Evolutionary conservation across 176 grass and related monocot species (phyloP), one percentile per base, ranked within the genome.

Genomic region (Secale cereale): DNA sequence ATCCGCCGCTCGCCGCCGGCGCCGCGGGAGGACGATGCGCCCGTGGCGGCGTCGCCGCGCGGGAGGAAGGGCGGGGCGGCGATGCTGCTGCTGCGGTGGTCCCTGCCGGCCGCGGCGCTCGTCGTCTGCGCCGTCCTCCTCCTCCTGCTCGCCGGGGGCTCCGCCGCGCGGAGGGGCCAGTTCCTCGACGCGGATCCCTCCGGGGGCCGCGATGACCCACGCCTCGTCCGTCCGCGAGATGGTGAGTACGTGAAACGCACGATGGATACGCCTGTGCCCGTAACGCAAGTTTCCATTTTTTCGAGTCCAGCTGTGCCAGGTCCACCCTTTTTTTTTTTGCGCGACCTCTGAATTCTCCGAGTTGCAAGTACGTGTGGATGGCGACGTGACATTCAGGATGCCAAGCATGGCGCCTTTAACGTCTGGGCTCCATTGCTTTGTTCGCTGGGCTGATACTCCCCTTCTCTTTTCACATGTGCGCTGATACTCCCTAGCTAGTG

Each of bases 131-230:
- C 35, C 22, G 67, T 84, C 74, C 13, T 76, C 7, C 28, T 90
- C 2, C 46, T 90, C n/a, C 50, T 90, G 59, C 45, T 87, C 60
- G 81, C 85, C 8, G 81, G 89, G n/a, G 76, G 85, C 69, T 91
- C 89, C 41, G 81, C 68, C 22, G 81, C 81, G 36, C 52, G 89
- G 60, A 84, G 19, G 81, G 85, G 81, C 17, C 81, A 54, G 0
- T 37, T 83, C 48, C 6, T 75, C 76, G 76, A 36, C 62, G 61
- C 62, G 0, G 85, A 54, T 70, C 70, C 25, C 25, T 43, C 81
- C 23, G 59, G 7, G 2, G 76, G 7, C 31, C 17, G 59, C 29
- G 64, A 40, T 31, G 29, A 32, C 19, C 46, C 28, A 46, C 65
- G n/a, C 43, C 74, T 65, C 37, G 28, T 61, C 36, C 74, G 59